Base-by-base conservation (phyloP, 2,329 filamentous ascomycete genomes). In the Ophiostoma montium region DNA sequence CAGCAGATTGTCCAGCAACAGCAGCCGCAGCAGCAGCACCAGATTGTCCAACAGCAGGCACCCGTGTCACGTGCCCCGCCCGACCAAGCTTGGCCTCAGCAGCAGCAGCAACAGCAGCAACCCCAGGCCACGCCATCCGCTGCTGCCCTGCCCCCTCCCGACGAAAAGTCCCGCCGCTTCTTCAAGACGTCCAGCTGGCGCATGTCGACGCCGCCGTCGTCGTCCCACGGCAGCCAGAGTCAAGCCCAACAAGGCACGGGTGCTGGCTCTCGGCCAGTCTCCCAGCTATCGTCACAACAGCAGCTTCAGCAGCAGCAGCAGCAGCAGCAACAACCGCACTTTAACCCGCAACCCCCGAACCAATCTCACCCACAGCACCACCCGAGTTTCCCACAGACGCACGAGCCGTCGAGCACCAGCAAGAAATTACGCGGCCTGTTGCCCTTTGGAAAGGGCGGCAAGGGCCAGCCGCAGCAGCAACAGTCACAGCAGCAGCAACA, bases 161-260 rank as follows among this genome's bases (percentile, higher is more conserved):
- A 52, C 6, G 53, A 53, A 6, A 54, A 53, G 48, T 5, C n/a
- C 15, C 42, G 47, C 3, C 48, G 54, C 6, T 38, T 54, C 19
- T 53, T 51, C 9, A 52, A 50, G 36, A 45, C 53, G 11, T 16
- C 48, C n/a, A 33, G n/a, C 35, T 53, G 53, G 53, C 51, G 51
- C n/a, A 48, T 38, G 16, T 53, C 54, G 16, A 51, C 49, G 12
- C 52, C 54, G 19, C 52, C 54, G 15, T 13, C 52, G 6, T 50
- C 51, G 2, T 46, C 53, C 12, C 51, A 54, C 11, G 50, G 39
- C 3, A 41, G n/a, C 49, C 49, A 48, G 45, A 33, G 21, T 13
- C 36, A 19, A 9, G 16, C 10, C 30, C 27, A 31, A 8, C 10
- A 27, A 13, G 16, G 15, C 19, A 9, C 13, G 5, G 38, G 9